These are phyloP conservation scores for Cicer cuneatum DNA, from an alignment of 306 rosid species.

Conservation along the genomic window DNA sequence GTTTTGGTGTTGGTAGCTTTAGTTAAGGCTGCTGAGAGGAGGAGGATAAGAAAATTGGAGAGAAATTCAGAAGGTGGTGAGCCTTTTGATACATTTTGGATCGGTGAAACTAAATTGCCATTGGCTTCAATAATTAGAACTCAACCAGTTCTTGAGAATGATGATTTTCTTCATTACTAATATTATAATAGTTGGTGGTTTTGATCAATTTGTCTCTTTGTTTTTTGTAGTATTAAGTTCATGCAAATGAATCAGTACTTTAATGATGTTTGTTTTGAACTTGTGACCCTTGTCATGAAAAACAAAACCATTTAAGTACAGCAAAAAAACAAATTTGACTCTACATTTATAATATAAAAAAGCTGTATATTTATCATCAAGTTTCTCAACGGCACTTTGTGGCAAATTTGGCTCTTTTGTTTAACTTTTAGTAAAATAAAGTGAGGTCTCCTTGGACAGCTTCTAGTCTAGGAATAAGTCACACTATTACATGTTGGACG, in stretches of 20 bases:
- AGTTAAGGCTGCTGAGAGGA: slow-evolving; percentile 51
- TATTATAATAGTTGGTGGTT: neutral
- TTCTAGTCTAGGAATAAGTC: too few species aligned
- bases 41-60: slow-evolving; percentile 62
- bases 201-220: neutral
- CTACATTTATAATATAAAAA: too few species aligned
- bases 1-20: slow-evolving; percentile 43
- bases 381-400: neutral
- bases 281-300: slow-evolving; percentile 24
- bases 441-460: too few species aligned
- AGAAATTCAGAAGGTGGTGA: slow-evolving; percentile 64
- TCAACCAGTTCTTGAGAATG: slow-evolving; percentile 71
- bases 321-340: slow-evolving; percentile 14
- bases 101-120: slow-evolving; percentile 87
- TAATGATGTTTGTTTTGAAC: slow-evolving; percentile 7
- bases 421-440: too few species aligned
- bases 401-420: too few species aligned
- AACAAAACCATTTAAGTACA: slow-evolving; percentile 27
- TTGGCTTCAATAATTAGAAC: slow-evolving; percentile 79
- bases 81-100: slow-evolving; percentile 68
- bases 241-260: slow-evolving; percentile 38
- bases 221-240: slow-evolving; percentile 16
- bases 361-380: neutral
- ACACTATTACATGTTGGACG: too few species aligned
- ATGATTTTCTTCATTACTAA: slow-evolving; percentile 34